A percentile compares a stretch with the other conserved stretches of the same genome.
Evolutionary conservation across 2,329 filamentous ascomycete genomes (phyloP).

Genomic region (Chaetothyriales sp.): DNA sequence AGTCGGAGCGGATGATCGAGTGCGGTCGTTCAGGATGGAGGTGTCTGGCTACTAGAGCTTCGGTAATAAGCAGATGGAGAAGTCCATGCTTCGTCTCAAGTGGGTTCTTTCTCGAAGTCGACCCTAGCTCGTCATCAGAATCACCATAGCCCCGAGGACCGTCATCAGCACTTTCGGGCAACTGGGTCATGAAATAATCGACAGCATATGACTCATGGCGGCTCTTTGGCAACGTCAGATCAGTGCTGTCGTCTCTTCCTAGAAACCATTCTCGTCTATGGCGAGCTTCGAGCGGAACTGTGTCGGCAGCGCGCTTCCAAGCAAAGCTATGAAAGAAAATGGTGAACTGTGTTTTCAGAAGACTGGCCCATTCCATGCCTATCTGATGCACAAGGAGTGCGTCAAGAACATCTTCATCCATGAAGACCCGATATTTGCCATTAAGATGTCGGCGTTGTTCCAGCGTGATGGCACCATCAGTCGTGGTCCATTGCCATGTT

Average conservation of each 20-base stretch:
- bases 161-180: constrained; percentile 32
- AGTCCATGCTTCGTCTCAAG: constrained; percentile 42
- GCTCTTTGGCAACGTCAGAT: constrained; percentile 21
- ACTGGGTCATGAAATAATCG: constrained; percentile 43
- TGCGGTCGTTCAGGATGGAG: constrained; percentile 7
- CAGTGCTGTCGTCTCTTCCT: constrained; percentile 6
- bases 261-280: constrained; percentile 36
- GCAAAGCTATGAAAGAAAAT: constrained; percentile 26
- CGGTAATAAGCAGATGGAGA: constrained; percentile 43
- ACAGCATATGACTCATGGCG: constrained; percentile 27
- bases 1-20: constrained; percentile 43
- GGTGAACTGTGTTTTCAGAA: constrained; percentile 32
- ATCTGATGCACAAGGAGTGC: constrained; percentile 43
- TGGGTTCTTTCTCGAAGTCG: constrained; percentile 25
- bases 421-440: constrained; percentile 45
- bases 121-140: constrained; percentile 19
- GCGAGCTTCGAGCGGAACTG: constrained; percentile 26
- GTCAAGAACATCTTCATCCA: constrained; percentile 46
- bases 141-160: constrained; percentile 29
- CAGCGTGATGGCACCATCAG: constrained; percentile 27
- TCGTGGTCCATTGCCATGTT: constrained; percentile 39
- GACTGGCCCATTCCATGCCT: constrained; percentile 38
- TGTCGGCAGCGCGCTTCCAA: constrained; percentile 27
- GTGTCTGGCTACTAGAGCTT: constrained; percentile 35
- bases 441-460: constrained; percentile 42